Evolutionary conservation across 371 early-diverging fungal species (phyloP), one percentile per base, ranked within the genome.

Genomic region (Blakeslea trispora): DNA sequence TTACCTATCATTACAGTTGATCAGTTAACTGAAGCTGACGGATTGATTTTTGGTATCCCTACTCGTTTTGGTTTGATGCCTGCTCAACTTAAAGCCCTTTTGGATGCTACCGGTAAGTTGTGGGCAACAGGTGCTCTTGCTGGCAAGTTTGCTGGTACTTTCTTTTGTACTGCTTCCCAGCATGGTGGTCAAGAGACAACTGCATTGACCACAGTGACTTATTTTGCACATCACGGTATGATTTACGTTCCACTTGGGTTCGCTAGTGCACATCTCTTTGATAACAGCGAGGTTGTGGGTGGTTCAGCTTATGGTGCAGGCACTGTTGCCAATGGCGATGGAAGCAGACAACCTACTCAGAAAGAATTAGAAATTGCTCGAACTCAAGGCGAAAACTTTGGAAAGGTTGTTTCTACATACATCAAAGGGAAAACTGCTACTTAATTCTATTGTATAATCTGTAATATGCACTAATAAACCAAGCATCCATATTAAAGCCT

Each of bases 171-270:
- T 6, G 86, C 78, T 1, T 75, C 85, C 40, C 78, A 74, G 65
- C 83, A 83, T 57, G 92, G 91, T 47, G 93, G 93, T 8, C 88
- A 89, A 59, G 94, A 93, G 65, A 85, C 89, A 6, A 91, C 92
- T 1, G 85, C 85, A 5, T 68, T 81, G n/a, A 81, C 86, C 17
- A 74, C 87, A 35, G 45, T 94, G 28, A 76, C 88, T 13, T 83
- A 81, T 53, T 79, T 91, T 45, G 84, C 79, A 15, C 93, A 93
- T 71, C 92, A 90, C 57, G 95, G 94, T 5, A 79, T 93, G 57
- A 69, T 82, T 45, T 93, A 82, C 56, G 90, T 93, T 11, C 91
- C 94, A 4, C 67, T 91, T 50, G 90, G 90, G 5, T 86, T 73
- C 50, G 66, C 76, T 13, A 77, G 73, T 55, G 57, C 77, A 1